These are phyloP conservation scores for Chlamydomonas sp. DNA, from an alignment of 139 green algal species.

Conservation along the genomic window DNA sequence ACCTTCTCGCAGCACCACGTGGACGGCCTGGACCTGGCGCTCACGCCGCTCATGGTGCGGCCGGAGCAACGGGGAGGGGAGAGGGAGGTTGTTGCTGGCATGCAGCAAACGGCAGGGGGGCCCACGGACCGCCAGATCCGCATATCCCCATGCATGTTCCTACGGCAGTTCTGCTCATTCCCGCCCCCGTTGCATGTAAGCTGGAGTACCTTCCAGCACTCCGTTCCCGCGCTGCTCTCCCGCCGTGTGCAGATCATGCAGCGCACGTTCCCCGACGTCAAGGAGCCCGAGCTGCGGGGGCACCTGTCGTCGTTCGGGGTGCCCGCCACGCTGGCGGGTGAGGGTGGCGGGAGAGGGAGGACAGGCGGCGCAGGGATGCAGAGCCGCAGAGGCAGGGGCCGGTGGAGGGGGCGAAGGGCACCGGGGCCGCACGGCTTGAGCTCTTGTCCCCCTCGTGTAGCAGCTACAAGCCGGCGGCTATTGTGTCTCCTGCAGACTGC, in stretches of 20 bases:
- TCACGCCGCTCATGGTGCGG: conserved; percentile 68
- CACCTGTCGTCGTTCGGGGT: conserved; percentile 95
- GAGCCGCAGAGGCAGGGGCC: too few species aligned
- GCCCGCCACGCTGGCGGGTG: conserved; percentile 75
- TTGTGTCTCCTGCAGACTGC: too few species aligned
- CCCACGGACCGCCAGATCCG: not conserved
- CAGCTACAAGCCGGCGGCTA: too few species aligned
- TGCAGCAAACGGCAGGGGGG: not conserved
- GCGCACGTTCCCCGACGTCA: conserved; percentile 59
- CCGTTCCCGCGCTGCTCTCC: not conserved
- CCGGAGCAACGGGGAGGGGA: not conserved
- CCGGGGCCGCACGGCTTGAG: too few species aligned
- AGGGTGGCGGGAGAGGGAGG: conserved; percentile 14
- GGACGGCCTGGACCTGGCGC: conserved; percentile 93
- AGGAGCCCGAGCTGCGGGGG: conserved; percentile 67
- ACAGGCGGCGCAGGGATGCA: not conserved
- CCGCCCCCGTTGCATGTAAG: not conserved
- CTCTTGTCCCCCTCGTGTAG: too few species aligned
- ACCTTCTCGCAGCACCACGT: conserved; percentile 97
- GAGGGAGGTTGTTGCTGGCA: not conserved
- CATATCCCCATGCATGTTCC: not conserved
- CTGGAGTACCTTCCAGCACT: not conserved
- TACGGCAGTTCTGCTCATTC: not conserved
- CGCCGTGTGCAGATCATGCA: conserved; percentile 48
- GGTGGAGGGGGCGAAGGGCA: too few species aligned